Evolutionary conservation across 345 rosid species (phyloP).

Genomic region (Hibiscus tridactylites): DNA sequence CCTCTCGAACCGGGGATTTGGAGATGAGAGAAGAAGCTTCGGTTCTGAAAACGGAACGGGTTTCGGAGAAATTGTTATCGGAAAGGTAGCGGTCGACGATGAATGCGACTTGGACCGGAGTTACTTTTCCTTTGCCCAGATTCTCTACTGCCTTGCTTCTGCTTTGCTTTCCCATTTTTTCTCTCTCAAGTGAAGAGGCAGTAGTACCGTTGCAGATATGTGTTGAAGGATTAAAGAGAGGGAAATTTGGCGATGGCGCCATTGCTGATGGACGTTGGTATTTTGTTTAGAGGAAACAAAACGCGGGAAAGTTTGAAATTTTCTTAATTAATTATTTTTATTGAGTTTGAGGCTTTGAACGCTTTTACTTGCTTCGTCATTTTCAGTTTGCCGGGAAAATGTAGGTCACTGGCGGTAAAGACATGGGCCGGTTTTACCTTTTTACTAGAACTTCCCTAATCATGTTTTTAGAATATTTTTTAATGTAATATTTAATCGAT

Average conservation of each 20-base stretch:
- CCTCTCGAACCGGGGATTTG: conserved; percentile 56
- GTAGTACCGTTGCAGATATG: too few species aligned
- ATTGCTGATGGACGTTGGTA: not conserved
- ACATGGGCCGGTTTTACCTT: not conserved
- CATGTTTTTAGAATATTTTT: too few species aligned
- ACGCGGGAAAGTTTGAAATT: conserved; percentile 19
- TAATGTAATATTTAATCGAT: too few species aligned
- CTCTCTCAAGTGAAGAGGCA: not conserved
- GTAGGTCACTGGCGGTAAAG: not conserved
- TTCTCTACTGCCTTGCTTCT: conserved; percentile 30
- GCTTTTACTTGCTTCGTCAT: not conserved
- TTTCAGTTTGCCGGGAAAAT: not conserved
- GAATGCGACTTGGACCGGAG: conserved; percentile 72
- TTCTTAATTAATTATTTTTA: not conserved
- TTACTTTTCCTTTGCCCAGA: conserved; percentile 60
- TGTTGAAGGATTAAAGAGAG: not conserved
- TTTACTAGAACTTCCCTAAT: not conserved
- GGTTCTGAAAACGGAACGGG: conserved; percentile 42
- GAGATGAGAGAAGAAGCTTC: conserved; percentile 74
- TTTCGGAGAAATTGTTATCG: conserved; percentile 52
- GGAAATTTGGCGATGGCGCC: not conserved
- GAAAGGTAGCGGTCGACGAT: conserved; percentile 78
- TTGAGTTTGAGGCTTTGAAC: not conserved
- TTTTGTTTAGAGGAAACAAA: not conserved
- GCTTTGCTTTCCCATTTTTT: conserved; percentile 51